These are phyloP conservation scores for Cokeromyces recurvatus DNA, from an alignment of 371 early-diverging fungal species.

Conservation along the genomic window DNA sequence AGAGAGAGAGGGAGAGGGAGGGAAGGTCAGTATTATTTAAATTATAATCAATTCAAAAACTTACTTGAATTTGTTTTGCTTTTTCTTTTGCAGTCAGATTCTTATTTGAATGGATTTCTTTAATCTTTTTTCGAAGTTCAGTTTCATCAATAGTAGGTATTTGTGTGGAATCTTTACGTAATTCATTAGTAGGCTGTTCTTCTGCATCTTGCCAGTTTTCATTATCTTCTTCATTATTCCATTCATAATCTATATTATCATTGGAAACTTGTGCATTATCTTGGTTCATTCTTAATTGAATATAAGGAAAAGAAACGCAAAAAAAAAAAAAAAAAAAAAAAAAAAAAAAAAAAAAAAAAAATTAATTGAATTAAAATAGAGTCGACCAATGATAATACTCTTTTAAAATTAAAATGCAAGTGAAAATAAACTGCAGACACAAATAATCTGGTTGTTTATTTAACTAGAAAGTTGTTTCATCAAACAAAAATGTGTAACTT, in stretches of 20 bases:
- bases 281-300: background rate
- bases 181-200: slow-evolving; percentile 4
- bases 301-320: slow-evolving; percentile 39
- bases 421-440: too few relatives aligned
- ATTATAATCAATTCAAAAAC: too few relatives aligned
- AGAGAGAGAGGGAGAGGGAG: too few relatives aligned
- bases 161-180: background rate
- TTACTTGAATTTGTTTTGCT: slow-evolving; percentile 68
- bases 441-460: too few relatives aligned
- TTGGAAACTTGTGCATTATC: background rate
- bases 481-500: too few relatives aligned
- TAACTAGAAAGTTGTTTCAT: too few relatives aligned
- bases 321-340: too few relatives aligned
- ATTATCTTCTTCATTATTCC: slow-evolving; percentile 18
- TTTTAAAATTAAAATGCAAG: too few relatives aligned
- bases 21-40: too few relatives aligned
- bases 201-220: slow-evolving; percentile 35
- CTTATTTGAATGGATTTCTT: slow-evolving; percentile 54
- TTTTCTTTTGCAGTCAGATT: slow-evolving; percentile 57
- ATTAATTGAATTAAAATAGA: too few relatives aligned
- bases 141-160: slow-evolving; percentile 15
- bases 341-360: too few relatives aligned
- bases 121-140: slow-evolving; percentile 53
- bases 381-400: too few relatives aligned
- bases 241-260: slow-evolving; percentile 4